phyloP scores from a whole-genome alignment of 163 green algal genomes.

The Trebouxia gelatinosa region DNA sequence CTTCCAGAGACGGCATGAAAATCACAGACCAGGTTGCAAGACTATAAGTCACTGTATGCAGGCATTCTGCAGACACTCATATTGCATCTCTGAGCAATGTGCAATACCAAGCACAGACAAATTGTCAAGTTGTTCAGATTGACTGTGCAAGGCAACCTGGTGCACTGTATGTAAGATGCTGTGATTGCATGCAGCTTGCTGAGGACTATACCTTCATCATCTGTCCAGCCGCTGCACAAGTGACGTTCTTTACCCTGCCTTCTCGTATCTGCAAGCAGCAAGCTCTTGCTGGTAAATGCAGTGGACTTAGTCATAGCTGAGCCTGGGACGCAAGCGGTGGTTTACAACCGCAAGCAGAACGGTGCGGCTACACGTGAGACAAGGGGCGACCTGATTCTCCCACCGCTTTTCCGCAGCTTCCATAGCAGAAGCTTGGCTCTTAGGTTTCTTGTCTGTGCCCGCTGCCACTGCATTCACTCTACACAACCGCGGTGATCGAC shows the following conservation, averaged over 20 bases:
- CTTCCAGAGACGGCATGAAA: too few relatives aligned
- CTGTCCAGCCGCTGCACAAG: slow-evolving; percentile 44
- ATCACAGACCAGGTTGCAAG: background rate
- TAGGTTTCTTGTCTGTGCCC: slow-evolving; percentile 6
- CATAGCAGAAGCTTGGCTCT: slow-evolving; percentile 15
- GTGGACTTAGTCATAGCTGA: background rate
- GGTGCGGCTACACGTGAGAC: background rate
- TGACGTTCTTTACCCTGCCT: slow-evolving; percentile 61
- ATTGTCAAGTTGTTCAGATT: too few relatives aligned
- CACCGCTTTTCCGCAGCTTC: slow-evolving; percentile 27
- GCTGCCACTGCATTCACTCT: background rate
- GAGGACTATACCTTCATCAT: slow-evolving; percentile 44
- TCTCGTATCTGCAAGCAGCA: slow-evolving; percentile 42
- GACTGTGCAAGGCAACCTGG: too few relatives aligned
- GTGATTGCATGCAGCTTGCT: too few relatives aligned
- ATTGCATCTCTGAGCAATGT: too few relatives aligned
- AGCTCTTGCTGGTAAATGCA: background rate
- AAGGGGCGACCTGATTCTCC: slow-evolving; percentile 1
- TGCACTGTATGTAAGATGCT: too few relatives aligned
- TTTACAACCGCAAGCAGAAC: background rate
- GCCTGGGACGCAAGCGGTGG: background rate
- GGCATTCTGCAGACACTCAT: too few relatives aligned
- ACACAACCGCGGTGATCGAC: background rate
- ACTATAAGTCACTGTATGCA: background rate
- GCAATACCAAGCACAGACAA: too few relatives aligned